Conservation (phyloP, 2,329 filamentous ascomycete species). For the Neopestalotiopsis sp. region DNA sequence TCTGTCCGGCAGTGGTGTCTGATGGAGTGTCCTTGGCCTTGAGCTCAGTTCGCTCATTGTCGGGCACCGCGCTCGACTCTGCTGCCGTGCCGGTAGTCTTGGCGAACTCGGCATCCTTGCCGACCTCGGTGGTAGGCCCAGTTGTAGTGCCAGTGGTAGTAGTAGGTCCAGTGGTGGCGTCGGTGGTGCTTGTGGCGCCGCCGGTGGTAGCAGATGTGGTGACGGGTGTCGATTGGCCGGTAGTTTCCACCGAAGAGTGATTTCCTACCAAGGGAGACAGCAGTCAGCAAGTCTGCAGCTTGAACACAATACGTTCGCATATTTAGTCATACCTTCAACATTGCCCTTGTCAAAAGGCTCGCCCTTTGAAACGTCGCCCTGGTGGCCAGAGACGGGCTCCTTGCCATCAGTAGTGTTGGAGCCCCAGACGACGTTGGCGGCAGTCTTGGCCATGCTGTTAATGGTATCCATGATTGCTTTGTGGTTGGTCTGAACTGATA, state of each 20-base stretch:
- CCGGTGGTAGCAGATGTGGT: constrained; percentile 5
- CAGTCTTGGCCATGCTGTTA: constrained; percentile 57
- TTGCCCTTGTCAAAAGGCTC: constrained; percentile 85
- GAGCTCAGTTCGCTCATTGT: constrained; percentile 33
- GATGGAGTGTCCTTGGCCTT: constrained; percentile 28
- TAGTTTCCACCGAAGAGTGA: neutral
- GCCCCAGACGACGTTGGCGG: constrained; percentile 55
- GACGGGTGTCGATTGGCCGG: constrained; percentile 15
- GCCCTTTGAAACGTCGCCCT: constrained; percentile 68
- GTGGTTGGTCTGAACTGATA: constrained; percentile 4
- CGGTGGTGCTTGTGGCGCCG: neutral
- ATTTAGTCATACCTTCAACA: constrained; percentile 34
- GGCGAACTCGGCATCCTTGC: constrained; percentile 25
- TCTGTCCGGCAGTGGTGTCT: constrained; percentile 39
- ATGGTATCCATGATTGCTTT: constrained; percentile 64
- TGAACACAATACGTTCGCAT: constrained; percentile 19
- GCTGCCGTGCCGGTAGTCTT: constrained; percentile 32
- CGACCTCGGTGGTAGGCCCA: constrained; percentile 16
- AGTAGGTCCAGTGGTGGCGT: constrained; percentile 10
- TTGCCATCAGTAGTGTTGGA: constrained; percentile 43
- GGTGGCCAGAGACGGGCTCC: constrained; percentile 76
- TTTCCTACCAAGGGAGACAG: neutral
- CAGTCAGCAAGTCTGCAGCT: neutral
- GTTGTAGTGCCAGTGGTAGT: constrained; percentile 15
- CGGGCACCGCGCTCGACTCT: constrained; percentile 28